Conservation (phyloP, 176 grass and related monocot species). For the Neostapfia colusana region DNA sequence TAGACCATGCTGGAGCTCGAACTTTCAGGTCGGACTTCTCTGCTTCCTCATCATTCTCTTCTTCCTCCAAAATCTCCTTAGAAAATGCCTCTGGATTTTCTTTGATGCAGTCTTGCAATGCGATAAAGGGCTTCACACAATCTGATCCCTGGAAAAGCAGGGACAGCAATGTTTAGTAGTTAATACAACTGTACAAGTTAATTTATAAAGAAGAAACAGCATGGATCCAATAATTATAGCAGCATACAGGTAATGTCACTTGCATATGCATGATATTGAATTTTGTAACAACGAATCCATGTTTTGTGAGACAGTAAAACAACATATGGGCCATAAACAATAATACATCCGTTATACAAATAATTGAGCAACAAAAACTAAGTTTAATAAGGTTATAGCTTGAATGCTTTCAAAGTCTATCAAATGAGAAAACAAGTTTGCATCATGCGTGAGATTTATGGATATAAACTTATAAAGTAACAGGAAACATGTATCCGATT, state of each 20-base stretch:
- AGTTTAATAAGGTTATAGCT: conserved; percentile 12
- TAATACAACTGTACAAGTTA: background rate
- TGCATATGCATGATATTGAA: background rate
- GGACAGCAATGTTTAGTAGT: conserved; percentile 2
- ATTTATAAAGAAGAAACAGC: background rate
- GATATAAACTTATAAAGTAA: background rate
- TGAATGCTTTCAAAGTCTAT: background rate
- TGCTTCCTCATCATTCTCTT: conserved; percentile 65
- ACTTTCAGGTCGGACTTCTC: conserved; percentile 57
- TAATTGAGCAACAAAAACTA: background rate
- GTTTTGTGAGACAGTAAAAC: background rate
- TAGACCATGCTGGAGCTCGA: conserved; percentile 78
- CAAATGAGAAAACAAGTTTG: background rate
- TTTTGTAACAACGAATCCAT: background rate
- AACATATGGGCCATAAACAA: background rate
- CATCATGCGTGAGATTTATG: background rate
- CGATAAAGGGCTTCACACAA: conserved; percentile 76
- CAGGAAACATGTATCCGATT: background rate
- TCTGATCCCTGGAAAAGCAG: conserved; percentile 75
- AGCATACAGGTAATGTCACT: background rate
- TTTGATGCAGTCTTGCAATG: conserved; percentile 91
- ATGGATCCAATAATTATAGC: background rate
- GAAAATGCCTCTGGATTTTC: conserved; percentile 81
- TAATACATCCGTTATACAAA: background rate
- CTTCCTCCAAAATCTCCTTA: conserved; percentile 80